Evolutionary conservation across 1,284 basidiomycete species (phyloP).

Genomic region (Heterobasidion parviporum): DNA sequence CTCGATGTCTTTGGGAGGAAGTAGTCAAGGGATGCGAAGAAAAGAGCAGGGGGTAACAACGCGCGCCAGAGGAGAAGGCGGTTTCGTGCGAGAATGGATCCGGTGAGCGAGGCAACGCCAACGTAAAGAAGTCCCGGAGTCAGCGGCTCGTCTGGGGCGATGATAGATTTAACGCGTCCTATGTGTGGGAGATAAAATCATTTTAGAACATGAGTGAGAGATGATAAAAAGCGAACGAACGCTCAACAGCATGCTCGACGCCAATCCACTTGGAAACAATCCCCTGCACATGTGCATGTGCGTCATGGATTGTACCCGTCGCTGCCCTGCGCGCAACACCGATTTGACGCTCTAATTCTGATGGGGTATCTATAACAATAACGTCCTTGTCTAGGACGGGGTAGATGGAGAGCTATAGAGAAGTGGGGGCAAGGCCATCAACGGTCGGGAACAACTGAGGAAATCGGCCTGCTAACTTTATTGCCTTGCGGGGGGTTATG

Average conservation of each 20-base stretch:
- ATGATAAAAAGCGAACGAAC: constrained; percentile 38
- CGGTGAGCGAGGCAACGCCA: constrained; percentile 80
- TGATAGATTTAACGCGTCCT: constrained; percentile 79
- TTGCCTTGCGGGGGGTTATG: not conserved
- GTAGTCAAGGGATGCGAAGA: constrained; percentile 60
- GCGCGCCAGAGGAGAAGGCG: constrained; percentile 60
- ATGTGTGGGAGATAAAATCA: not conserved
- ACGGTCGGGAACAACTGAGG: too few relatives aligned
- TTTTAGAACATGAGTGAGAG: not conserved
- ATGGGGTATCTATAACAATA: constrained; percentile 63
- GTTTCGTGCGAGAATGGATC: constrained; percentile 78
- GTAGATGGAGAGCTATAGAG: constrained; percentile 71
- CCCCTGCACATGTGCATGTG: constrained; percentile 57
- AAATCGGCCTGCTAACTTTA: not conserved
- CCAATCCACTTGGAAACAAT: constrained; percentile 75
- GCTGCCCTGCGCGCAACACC: constrained; percentile 54
- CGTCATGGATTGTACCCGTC: constrained; percentile 44
- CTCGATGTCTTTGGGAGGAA: constrained; percentile 75
- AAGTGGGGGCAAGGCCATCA: not conserved
- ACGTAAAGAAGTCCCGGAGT: constrained; percentile 85
- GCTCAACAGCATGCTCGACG: constrained; percentile 74
- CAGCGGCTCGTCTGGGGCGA: constrained; percentile 72
- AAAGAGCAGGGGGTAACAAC: constrained; percentile 62
- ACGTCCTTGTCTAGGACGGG: constrained; percentile 49
- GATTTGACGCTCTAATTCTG: constrained; percentile 66